phyloP scores from a whole-genome alignment of 768 basidiomycete genomes.

The Amanita phalloides region DNA sequence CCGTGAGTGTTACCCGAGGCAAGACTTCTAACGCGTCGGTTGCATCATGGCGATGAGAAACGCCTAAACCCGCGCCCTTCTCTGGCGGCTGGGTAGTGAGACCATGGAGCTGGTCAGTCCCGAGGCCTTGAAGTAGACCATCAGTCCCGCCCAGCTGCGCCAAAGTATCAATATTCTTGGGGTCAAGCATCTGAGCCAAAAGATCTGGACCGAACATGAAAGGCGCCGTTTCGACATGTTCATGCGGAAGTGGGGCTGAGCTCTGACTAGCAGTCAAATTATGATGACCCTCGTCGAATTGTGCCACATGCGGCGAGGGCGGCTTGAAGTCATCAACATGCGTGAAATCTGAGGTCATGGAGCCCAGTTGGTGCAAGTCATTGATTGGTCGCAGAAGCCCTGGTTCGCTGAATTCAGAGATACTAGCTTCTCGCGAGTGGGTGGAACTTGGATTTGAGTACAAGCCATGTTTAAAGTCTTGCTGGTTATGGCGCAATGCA shows the following conservation, averaged over 20 bases:
- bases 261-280: constrained; percentile 21
- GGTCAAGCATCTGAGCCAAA: constrained; percentile 83
- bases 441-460: constrained; percentile 37
- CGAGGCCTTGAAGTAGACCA: constrained; percentile 62
- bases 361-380: background rate
- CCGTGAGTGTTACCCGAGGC: constrained; percentile 28
- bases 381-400: constrained; percentile 19
- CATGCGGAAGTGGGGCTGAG: constrained; percentile 18
- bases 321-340: constrained; percentile 10
- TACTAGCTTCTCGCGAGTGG: constrained; percentile 21
- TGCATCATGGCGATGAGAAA: constrained; percentile 16
- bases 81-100: constrained; percentile 20
- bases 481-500: constrained; percentile 58
- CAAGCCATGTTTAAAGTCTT: constrained; percentile 43
- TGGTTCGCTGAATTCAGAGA: constrained; percentile 22
- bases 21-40: constrained; percentile 9
- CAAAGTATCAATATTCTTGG: constrained; percentile 67
- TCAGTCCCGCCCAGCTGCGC: constrained; percentile 58
- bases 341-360: background rate
- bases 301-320: constrained; percentile 12
- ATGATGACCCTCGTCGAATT: constrained; percentile 11
- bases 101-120: constrained; percentile 48
- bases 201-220: constrained; percentile 65
- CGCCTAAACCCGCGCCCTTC: constrained; percentile 9
- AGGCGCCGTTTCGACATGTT: constrained; percentile 41